Evolutionary conservation across 306 rosid species (phyloP), one percentile per base, ranked within the genome.

Genomic region (Inga laurina): DNA sequence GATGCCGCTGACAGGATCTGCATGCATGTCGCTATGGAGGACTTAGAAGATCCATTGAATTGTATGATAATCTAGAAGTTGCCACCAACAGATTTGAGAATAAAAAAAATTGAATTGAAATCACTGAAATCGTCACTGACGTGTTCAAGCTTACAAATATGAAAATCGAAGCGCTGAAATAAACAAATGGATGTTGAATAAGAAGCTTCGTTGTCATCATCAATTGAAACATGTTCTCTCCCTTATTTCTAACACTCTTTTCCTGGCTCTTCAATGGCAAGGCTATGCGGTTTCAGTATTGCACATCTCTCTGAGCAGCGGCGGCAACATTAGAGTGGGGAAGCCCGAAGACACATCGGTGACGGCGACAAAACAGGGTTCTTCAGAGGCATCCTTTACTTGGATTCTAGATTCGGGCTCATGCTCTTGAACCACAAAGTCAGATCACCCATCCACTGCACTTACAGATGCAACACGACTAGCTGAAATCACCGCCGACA

Each of bases 391-490:
- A n/a, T 71, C 89, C 1, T 79, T 82, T 2, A 83, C 82, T 12
- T 87, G 93, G 95, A 83, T 67, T 71, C 91, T 90, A 0, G 87
- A 90, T 49, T 91, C 43, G 83, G 87, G 19, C n/a, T 66, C 13
- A 82, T 82, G 86, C 84, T 91, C 13, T 72, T 88, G 86, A 88
- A 82, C 57, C 87, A 48, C 76, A 85, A 41, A 41, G 52, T 56
- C 34, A 78, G 66, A 72, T 22, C 75, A 12, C 24, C 84, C 56
- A 43, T 12, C 24, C 24, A 7, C 27, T 56, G 12, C 62, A 7
- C 62, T 37, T 18, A 18, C 7, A 37, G 0, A 4, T 37, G 41
- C 41, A 37, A 37, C 7, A 5, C 41, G 1, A 1, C 0, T 4
- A 35, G 39, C 5, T 2, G 39, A 35, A 35, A 35, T 35, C 39